Evolutionary conservation across 169 alveolate species (phyloP), one percentile per base, ranked within the genome.

Genomic region (Amoebophrya sp.): DNA sequence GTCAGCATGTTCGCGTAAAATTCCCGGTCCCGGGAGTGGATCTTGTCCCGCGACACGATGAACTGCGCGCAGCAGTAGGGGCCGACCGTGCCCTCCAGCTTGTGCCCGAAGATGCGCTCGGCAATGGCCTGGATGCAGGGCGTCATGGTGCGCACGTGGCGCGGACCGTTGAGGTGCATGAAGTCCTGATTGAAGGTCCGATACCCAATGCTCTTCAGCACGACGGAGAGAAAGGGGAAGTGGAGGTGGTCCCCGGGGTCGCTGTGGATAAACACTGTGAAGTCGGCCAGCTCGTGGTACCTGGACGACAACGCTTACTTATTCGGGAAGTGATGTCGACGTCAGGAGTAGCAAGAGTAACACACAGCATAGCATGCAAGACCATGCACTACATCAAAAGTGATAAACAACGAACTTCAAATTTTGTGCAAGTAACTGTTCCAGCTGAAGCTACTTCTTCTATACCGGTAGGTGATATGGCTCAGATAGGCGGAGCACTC

Each of bases 51-150:
- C 23, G 91, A 89, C 77, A 89, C 91, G 40, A 89, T 3, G 77
- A 89, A 89, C 33, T 89, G 91, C 39, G 91, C 91, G 66, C 91
- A 89, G 66, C 91, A 89, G 91, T 89, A 89, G 54, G 91, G 40
- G 33, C 77, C 40, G 40, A 89, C 66, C 33, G 53, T 38, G 25
- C 91, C 91, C 32, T 89, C 91, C 23, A 39, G 38, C 39, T 89
- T 23, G 66, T 39, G 54, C 35, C 83, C 83, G 83, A 66, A 39
- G 77, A 89, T 25, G n/a, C 40, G 39, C 33, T 89, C 47, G n/a
- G 77, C 77, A 25, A 39, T 41, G 32, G 91, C 91, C 77, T 39
- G 91, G 77, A 89, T 39, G 39, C 91, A 89, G 10, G 91, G 38
- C 23, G 77, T 89, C 53, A 39, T 41, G 39, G 91, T 25, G 39